Base-by-base conservation (phyloP, 176 grass and related monocot species). In the Oryza officinalis region DNA sequence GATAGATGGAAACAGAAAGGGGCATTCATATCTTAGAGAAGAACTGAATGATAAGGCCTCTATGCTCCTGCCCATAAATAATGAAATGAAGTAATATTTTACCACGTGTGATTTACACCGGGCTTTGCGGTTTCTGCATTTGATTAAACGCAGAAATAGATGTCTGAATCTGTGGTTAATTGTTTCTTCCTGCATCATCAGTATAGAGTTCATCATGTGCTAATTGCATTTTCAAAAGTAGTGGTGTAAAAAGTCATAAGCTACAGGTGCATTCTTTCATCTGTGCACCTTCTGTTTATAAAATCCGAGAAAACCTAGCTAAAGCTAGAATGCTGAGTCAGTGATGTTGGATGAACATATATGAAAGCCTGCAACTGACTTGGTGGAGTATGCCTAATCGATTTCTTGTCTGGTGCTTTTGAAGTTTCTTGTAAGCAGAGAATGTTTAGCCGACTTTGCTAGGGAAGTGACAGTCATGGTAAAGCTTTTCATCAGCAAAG, bases 71-170 rank as follows among this genome's bases (percentile, higher is more conserved):
- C 27, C 60, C 67, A 78, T 64, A 61, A 77, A 78, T 64, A 61
- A 77, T 74, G 45, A 79, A 74, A 69, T 69, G 59, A 10, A 74
- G 28, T 79, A 22, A n/a, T 57, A 57, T 57, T 57, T 57, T 22
- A 57, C 0, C 52, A 8, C 0, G 2, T n/a, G 18, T 57, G 7
- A n/a, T 57, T n/a, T 57, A 57, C 7, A 2, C 52, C 52, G 20
- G 10, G n/a, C n/a, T n/a, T n/a, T n/a, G n/a, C n/a, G n/a, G 40
- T 41, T 41, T 41, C 40, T 54, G 18, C 17, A 20, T 54, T 49
- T 54, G 50, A 22, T 54, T 20, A 8, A 54, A 54, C 50, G 18
- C 17, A 54, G 1, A 54, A 22, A 1, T 20, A 54, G 13, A 13
- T 47, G 13, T 47, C 45, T 47, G 45, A 47, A 47, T 47, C 45